Evolutionary conservation across 2,329 filamentous ascomycete species (phyloP), one percentile per base, ranked within the genome.

Genomic region (Gaeumannomyces tritici): DNA sequence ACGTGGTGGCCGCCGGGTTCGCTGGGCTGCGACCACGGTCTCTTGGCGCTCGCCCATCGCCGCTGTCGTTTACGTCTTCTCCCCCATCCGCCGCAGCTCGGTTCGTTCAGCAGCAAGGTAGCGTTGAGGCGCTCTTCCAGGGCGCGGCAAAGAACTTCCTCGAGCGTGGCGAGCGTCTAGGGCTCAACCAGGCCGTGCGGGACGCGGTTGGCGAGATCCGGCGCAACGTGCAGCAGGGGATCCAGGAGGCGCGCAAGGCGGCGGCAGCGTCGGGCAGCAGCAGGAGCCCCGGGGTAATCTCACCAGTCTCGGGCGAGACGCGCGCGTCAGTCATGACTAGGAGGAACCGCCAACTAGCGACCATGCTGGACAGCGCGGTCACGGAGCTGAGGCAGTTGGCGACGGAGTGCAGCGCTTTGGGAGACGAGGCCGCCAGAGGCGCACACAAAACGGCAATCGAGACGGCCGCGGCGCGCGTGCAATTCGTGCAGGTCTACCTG

Each of bases 141-240:
- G 88, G 87, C 21, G 90, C 90, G 4, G 89, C 90, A 26, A 90
- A 88, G 70, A 87, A 86, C 61, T 86, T 93, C 21, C 78, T 91
- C 42, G 86, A 90, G 68, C 82, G 85, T 35, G 83, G 90, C 61
- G 89, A 93, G 73, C 88, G 86, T 69, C 85, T 92, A 65, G 89
- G 89, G 8, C 88, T 95, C 62, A 92, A 91, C 70, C 88, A 89
- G 72, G 89, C 88, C 0, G 85, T 95, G 8, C 83, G 90, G n/a
- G 89, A 90, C 67, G 90, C 90, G 24, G 83, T 95, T 70, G 88
- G 87, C 11, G 91, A 96, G 73, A 88, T 93, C 60, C 84, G 84
- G 64, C 89, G 89, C 69, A 92, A 91, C 66, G 84, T 93, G 66
- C 83, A 88, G 68, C 85, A 89, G 69, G 83, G 82, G 33, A 79